A percentile compares a stretch with the other conserved stretches of the same genome.
These are phyloP conservation scores for Ogataea haglerorum DNA, from an alignment of 805 yeast species.

Conservation along the genomic window DNA sequence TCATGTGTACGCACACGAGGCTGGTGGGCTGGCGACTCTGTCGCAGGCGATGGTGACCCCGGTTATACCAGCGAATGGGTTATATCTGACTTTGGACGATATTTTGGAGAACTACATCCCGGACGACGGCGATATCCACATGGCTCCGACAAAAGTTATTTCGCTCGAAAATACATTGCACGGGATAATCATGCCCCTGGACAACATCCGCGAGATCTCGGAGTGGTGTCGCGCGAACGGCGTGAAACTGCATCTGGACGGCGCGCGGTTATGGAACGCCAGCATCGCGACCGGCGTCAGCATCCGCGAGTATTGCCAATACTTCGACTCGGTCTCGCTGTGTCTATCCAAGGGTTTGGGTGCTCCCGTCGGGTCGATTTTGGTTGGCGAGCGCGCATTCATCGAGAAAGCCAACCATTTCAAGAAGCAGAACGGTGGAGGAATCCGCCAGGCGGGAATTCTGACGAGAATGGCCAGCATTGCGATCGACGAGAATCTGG, in stretches of 20 bases:
- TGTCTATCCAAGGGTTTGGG: slow-evolving; percentile 86
- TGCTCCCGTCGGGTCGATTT: slow-evolving; percentile 85
- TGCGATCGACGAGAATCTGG: slow-evolving; percentile 71
- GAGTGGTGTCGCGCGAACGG: slow-evolving; percentile 60
- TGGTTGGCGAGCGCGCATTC: slow-evolving; percentile 61
- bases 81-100: slow-evolving; percentile 74
- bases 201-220: slow-evolving; percentile 66
- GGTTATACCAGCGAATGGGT: slow-evolving; percentile 70
- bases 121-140: slow-evolving; percentile 81
- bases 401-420: slow-evolving; percentile 74
- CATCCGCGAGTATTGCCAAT: slow-evolving; percentile 63
- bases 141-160: slow-evolving; percentile 79
- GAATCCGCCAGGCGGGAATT: slow-evolving; percentile 82
- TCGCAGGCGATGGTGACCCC: slow-evolving; percentile 89
- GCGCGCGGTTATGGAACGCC: slow-evolving; percentile 90
- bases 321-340: slow-evolving; percentile 80
- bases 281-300: slow-evolving; percentile 66
- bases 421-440: slow-evolving; percentile 89
- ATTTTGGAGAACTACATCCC: slow-evolving; percentile 53
- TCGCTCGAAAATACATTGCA: slow-evolving; percentile 84
- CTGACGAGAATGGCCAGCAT: slow-evolving; percentile 71
- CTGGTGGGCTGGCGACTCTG: slow-evolving; percentile 82
- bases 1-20: slow-evolving; percentile 79
- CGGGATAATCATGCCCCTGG: slow-evolving; percentile 74
- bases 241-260: slow-evolving; percentile 76